Conservation (phyloP, 768 basidiomycete genomes). For the Russula brevipes region DNA sequence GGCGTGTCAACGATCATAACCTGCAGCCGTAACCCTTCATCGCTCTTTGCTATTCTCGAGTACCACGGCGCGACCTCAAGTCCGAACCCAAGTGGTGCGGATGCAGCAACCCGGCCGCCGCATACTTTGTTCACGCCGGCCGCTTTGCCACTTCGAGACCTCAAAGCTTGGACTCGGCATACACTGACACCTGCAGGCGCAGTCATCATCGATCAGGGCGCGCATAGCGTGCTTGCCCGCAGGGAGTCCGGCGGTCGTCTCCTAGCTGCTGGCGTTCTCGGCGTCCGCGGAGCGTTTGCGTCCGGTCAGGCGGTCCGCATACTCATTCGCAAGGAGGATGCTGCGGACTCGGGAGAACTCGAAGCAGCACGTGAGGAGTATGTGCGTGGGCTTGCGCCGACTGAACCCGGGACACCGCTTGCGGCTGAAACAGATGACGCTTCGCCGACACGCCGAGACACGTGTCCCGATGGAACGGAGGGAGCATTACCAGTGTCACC, state of each 20-base stretch:
- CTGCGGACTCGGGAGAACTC: slow-evolving; percentile 24
- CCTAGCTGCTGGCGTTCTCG: slow-evolving; percentile 86
- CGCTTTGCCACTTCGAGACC: slow-evolving; percentile 64
- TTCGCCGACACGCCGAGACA: not conserved
- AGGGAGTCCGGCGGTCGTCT: slow-evolving; percentile 86
- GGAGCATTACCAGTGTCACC: slow-evolving; percentile 24
- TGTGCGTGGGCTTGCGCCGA: slow-evolving; percentile 38
- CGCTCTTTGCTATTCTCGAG: slow-evolving; percentile 77
- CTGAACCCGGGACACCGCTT: slow-evolving; percentile 54
- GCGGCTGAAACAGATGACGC: slow-evolving; percentile 38
- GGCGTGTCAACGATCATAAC: slow-evolving; percentile 91
- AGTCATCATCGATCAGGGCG: slow-evolving; percentile 85
- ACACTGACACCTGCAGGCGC: slow-evolving; percentile 86
- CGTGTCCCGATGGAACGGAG: slow-evolving; percentile 24
- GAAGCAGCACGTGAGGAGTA: slow-evolving; percentile 30
- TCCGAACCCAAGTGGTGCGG: slow-evolving; percentile 18
- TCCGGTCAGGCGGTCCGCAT: slow-evolving; percentile 92
- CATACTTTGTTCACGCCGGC: slow-evolving; percentile 88
- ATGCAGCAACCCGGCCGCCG: slow-evolving; percentile 49
- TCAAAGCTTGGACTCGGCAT: slow-evolving; percentile 97
- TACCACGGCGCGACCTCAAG: slow-evolving; percentile 43
- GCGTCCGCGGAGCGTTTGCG: slow-evolving; percentile 85
- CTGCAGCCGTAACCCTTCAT: slow-evolving; percentile 71
- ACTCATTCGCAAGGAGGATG: slow-evolving; percentile 44
- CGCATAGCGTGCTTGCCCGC: slow-evolving; percentile 77